Evolutionary conservation across 2,329 filamentous ascomycete genomes (phyloP), one percentile per base, ranked within the genome.

Genomic region (Mycogone perniciosa): DNA sequence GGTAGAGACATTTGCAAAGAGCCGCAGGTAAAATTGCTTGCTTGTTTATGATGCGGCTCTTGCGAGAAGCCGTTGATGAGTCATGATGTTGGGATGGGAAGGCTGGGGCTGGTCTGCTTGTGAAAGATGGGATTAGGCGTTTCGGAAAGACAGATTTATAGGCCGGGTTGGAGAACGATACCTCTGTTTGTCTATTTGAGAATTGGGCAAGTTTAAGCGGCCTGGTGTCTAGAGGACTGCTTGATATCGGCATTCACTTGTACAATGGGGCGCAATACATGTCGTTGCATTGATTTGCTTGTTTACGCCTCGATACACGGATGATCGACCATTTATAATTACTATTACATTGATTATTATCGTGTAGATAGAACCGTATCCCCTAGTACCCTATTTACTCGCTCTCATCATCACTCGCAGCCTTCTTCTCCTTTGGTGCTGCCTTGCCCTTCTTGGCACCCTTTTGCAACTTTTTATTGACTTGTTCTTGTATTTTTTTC

Each of bases 401-500:
- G 52, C 62, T 68, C 55, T 67, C 67, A 7, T 67, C 64, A 30
- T 68, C 66, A 37, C 58, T 57, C 26, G 64, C 60, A 27, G 46
- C 54, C 59, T 66, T 68, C 56, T 65, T 66, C 57, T 62, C 64
- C 63, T 69, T 47, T 1, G 34, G 27, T 4, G 27, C 31, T 9
- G 29, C 48, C 38, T 53, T 60, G 7, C 50, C 62, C 51, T 68
- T 71, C 42, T 70, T 67, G 29, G 73, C 72, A 51, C 77, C 79
- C 62, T 85, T 84, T 56, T 76, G 80, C 29, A 75, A 67, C 70
- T 89, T 92, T 63, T 84, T 84, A 57, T 93, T 85, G 8, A 88
- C 87, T 70, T 93, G 88, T 34, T 83, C 86, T 67, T 87, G 82
- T 46, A 92, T 78, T 65, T 86, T 88, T 55, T 79, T 77, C 48